These are phyloP conservation scores for Claviceps pusilla DNA, from an alignment of 2,329 filamentous ascomycete species.

Conservation along the genomic window DNA sequence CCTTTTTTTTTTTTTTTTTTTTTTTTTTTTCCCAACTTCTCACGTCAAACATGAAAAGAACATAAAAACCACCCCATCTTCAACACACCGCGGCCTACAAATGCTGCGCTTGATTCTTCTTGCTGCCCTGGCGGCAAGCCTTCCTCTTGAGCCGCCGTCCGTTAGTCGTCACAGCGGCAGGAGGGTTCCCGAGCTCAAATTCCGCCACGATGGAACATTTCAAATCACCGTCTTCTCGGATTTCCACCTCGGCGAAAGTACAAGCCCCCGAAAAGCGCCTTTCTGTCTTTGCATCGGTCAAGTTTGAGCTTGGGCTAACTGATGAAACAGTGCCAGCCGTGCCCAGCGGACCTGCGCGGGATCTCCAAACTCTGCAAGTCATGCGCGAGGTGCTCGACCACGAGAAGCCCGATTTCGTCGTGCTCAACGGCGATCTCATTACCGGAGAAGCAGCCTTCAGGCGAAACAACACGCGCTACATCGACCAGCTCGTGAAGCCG, in stretches of 20 bases:
- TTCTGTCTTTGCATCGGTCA: background rate
- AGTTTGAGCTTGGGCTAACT: background rate
- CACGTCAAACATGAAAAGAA: background rate
- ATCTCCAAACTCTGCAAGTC: constrained; percentile 39
- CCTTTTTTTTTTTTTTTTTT: no score
- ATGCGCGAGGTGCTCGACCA: constrained; percentile 41
- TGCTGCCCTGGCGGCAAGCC: background rate
- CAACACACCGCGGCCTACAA: background rate
- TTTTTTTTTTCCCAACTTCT: no score
- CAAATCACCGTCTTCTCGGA: constrained; percentile 3
- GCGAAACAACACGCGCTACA: constrained; percentile 37
- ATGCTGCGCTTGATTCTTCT: background rate
- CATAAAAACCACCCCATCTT: background rate
- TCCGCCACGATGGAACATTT: background rate
- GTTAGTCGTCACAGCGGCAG: background rate
- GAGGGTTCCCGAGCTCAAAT: background rate
- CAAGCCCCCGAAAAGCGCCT: background rate
- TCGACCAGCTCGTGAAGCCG: constrained; percentile 44
- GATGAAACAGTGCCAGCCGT: background rate
- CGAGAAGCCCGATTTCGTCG: constrained; percentile 44
- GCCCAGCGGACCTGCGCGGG: constrained; percentile 27
- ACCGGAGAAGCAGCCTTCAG: constrained; percentile 47
- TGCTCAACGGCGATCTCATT: constrained; percentile 58
- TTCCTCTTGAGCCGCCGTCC: background rate
- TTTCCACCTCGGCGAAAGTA: constrained; percentile 2